phyloP scores from a whole-genome alignment of 495 filamentous ascomycete genomes.

The Penicillium daleae region DNA sequence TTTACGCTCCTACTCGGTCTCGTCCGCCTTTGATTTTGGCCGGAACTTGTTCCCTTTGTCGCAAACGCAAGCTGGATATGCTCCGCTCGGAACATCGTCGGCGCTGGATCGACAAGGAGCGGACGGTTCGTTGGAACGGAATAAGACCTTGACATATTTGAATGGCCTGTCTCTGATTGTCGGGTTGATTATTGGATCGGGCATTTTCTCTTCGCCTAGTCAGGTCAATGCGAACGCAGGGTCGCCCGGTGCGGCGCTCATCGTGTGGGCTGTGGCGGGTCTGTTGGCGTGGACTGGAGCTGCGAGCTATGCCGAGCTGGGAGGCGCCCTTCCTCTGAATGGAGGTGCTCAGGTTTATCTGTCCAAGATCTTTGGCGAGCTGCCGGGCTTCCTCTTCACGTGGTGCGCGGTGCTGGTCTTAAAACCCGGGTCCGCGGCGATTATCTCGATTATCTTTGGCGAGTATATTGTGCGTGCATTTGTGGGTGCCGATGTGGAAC shows the following conservation, averaged over 20 bases:
- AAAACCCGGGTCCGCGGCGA: conserved; percentile 90
- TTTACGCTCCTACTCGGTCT: conserved; percentile 80
- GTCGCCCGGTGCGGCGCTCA: conserved; percentile 85
- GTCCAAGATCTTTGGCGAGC: conserved; percentile 92
- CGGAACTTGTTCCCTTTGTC: conserved; percentile 90
- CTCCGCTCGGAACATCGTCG: conserved; percentile 75
- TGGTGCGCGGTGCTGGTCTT: conserved; percentile 95
- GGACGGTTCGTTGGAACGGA: conserved; percentile 77
- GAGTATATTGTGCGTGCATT: conserved; percentile 90
- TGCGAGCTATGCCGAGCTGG: conserved; percentile 93
- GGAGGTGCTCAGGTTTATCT: conserved; percentile 93
- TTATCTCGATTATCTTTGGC: conserved; percentile 96
- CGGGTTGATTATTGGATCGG: conserved; percentile 94
- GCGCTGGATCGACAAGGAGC: conserved; percentile 51
- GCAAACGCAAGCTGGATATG: conserved; percentile 80
- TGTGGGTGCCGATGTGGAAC: conserved; percentile 78
- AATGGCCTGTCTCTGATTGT: conserved; percentile 91
- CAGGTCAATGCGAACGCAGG: conserved; percentile 93
- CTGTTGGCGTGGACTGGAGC: conserved; percentile 95
- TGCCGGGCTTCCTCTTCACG: conserved; percentile 89
- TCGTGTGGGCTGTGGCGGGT: conserved; percentile 90
- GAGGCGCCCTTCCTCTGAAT: conserved; percentile 93
- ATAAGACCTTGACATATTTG: conserved; percentile 92
- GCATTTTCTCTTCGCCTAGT: conserved; percentile 93
- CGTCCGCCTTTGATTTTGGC: conserved; percentile 92